Base-by-base conservation (phyloP, 805 yeast genomes). In the Nakazawaea ernobii region DNA sequence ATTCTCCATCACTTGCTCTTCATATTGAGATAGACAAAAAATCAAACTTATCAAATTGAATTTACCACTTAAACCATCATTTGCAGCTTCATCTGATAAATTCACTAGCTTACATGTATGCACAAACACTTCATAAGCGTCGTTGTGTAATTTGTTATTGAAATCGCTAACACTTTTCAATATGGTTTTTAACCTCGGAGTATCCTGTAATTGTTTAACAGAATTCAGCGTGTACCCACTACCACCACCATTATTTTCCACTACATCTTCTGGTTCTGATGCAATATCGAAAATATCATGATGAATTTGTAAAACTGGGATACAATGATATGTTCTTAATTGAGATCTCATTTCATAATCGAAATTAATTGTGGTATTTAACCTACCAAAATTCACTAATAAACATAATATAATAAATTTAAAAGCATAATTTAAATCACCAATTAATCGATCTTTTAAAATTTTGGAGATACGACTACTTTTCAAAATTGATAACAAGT, bases 301-400 rank as follows among this genome's bases (percentile, higher is more conserved):
- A 49, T 77, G 79, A 2, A 84, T 80, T 61, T 92, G 97, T 38
- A 92, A 70, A 9, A 90, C 80, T 0, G 99, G 99, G 32, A 92
- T 88, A 10, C 96, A 86, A 66, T 92, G 97, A 61, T 86, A 92
- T 0, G 97, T 91, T 58, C 99, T 74, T 52, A 92, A 73, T 54
- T 90, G 92, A 0, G 96, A 88, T 56, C 89, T 84, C 98, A 92
- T 92, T 59, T 90, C 97, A 20, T 95, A 88, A 48, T 89, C 96
- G 60, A 92, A 86, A 66, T 92, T 92, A 45, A 92, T 83, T 2
- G 98, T 92, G 2, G 99, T 92, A 68, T 92, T 92, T 81, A 92
- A 80, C 52, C 97, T 73, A 8, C 98, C 98, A 46, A 91, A 80
- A 60, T 92, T 92, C 14, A 92, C 97, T 51, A 92, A 70, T 35